A percentile compares a stretch with the other conserved stretches of the same genome.
Conservation (phyloP, 306 rosid species). For the Inga laurina region DNA sequence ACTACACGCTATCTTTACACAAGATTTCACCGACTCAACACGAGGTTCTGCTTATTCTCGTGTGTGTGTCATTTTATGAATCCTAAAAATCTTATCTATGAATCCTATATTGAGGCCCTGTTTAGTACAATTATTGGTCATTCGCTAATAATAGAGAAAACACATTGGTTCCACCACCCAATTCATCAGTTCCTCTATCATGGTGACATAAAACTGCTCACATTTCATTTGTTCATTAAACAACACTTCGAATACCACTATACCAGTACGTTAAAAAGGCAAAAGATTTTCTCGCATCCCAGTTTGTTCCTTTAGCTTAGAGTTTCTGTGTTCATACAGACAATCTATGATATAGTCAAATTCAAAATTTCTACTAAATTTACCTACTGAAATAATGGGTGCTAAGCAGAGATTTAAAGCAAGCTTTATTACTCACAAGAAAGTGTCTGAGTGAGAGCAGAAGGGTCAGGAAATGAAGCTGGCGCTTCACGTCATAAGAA, state of each 20-base stretch:
- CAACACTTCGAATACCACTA: background rate
- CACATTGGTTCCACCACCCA: background rate
- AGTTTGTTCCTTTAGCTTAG: background rate
- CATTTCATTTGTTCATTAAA: background rate
- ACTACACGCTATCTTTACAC: slow-evolving; percentile 10
- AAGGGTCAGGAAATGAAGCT: background rate
- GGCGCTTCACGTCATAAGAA: background rate
- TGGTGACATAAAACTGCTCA: background rate
- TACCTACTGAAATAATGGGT: background rate
- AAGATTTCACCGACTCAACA: background rate
- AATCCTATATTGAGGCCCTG: background rate
- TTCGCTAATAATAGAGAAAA: slow-evolving; percentile 7
- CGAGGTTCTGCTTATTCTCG: background rate
- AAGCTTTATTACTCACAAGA: background rate
- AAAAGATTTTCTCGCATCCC: background rate
- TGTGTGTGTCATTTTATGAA: background rate
- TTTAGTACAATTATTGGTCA: background rate
- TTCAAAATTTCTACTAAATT: background rate
- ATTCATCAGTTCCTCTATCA: background rate
- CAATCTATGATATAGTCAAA: background rate
- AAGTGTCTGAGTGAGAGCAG: background rate
- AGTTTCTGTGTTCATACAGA: background rate
- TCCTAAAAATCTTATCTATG: background rate
- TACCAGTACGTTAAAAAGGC: background rate
- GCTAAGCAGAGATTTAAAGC: background rate